phyloP scores from a whole-genome alignment of 2,329 filamentous ascomycete species.

The Paramyrothecium roridum region DNA sequence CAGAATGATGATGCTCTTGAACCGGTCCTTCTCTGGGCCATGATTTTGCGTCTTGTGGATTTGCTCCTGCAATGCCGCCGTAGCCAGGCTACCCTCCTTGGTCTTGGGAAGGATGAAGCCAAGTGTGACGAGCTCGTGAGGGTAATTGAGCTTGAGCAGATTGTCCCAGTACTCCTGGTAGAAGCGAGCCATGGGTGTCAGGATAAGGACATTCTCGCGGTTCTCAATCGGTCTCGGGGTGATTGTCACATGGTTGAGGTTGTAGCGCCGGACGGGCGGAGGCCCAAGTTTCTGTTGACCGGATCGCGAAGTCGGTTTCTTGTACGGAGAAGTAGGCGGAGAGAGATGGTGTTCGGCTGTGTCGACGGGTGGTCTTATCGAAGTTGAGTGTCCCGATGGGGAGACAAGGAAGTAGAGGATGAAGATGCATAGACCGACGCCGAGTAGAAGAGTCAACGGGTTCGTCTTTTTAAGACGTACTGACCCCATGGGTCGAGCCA shows the following conservation, averaged over 20 bases:
- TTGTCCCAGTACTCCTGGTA: conserved; percentile 97
- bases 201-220: conserved; percentile 80
- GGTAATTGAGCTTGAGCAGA: conserved; percentile 76
- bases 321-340: conserved; percentile 39
- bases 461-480: conserved; percentile 77
- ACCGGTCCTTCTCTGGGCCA: conserved; percentile 75
- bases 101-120: conserved; percentile 96
- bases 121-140: conserved; percentile 89
- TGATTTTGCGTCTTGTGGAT: conserved; percentile 79
- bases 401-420: conserved; percentile 63
- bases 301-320: conserved; percentile 32
- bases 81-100: conserved; percentile 85
- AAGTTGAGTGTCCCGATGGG: conserved; percentile 44
- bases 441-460: conserved; percentile 71
- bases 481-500: conserved; percentile 58
- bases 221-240: conserved; percentile 73
- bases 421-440: conserved; percentile 68
- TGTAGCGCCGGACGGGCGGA: conserved; percentile 87
- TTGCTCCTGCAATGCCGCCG: conserved; percentile 75
- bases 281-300: conserved; percentile 38
- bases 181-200: conserved; percentile 91
- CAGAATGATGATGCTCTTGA: conserved; percentile 90
- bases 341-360: conserved; percentile 40
- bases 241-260: conserved; percentile 92
- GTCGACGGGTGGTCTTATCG: conserved; percentile 45